A percentile compares a stretch with the other conserved stretches of the same genome.
These are phyloP conservation scores for Cercospora beticola DNA, from an alignment of 2,329 filamentous ascomycete species.

Conservation along the genomic window DNA sequence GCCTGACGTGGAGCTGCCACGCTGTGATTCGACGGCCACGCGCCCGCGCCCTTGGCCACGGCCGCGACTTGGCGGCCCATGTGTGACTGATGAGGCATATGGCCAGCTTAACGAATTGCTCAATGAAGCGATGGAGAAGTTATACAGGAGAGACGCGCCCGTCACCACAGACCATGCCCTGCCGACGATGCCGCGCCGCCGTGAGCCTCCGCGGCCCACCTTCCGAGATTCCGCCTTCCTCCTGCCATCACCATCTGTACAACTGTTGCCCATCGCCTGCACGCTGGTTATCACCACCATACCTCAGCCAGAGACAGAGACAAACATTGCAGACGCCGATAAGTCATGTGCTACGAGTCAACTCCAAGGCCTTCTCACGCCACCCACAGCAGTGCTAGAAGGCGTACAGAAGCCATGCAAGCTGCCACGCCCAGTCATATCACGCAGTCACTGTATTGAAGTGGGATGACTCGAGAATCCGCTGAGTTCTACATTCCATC, in stretches of 20 bases:
- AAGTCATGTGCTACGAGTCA: no score
- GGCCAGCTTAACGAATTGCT: not conserved
- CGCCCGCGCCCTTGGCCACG: slow-evolving; percentile 2
- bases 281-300: no score
- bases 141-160: not conserved
- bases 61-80: slow-evolving; percentile 5
- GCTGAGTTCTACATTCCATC: no score
- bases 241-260: not conserved
- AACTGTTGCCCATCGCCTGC: no score
- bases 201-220: not conserved
- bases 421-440: no score
- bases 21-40: slow-evolving; percentile 12
- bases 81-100: not conserved
- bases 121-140: not conserved
- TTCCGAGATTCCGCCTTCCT: not conserved
- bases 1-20: slow-evolving; percentile 10
- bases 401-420: no score
- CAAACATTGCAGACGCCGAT: no score
- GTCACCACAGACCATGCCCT: not conserved
- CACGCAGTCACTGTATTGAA: no score
- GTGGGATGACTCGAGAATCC: no score
- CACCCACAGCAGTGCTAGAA: no score
- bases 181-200: not conserved
- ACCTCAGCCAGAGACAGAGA: no score
- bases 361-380: no score